Base-by-base conservation (phyloP, 805 yeast species). In the Candida orba region DNA sequence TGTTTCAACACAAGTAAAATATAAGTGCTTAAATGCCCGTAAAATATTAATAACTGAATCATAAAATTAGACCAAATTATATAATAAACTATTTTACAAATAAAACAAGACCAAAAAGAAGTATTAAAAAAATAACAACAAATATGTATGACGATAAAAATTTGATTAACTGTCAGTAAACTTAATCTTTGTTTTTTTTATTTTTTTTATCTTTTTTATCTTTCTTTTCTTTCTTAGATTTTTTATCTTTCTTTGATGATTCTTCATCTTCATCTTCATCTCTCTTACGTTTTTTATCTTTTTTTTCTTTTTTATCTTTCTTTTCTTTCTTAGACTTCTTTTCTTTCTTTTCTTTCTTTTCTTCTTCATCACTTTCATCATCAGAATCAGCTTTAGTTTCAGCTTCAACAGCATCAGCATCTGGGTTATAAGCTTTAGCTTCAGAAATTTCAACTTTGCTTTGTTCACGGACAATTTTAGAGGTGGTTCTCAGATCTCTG, bases 401-500 rank as follows among this genome's bases (percentile, higher is more conserved):
- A 39, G 67, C 65, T 40, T 62, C 64, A 37, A 79, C 76, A 43
- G 90, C 78, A 64, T 95, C 99, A 38, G 97, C 98, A 64, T 90
- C 98, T 34, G 87, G 95, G 61, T 91, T 93, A 71, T 93, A 93
- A 45, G 91, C 85, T 65, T 83, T 75, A 41, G 91, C 81, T 63
- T 87, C 91, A 43, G 87, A 69, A 55, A 91, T 76, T 50, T 85
- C 95, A 53, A 89, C 81, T 78, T 90, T 91, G 65, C 84, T 81
- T 63, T 81, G 84, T 58, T 85, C 86, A 65, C 83, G 85, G 48
- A 78, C 80, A 53, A 87, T 80, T 71, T 82, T 81, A 44, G 95
- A 79, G 38, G 95, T 81, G 35, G 96, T 83, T 73, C 96, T 83
- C 63, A 90, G 69, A 66, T 93, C 98, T 69, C 96, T 87, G 55